These are phyloP conservation scores for Abrus precatorius DNA, from an alignment of 306 rosid species.

Conservation along the genomic window DNA sequence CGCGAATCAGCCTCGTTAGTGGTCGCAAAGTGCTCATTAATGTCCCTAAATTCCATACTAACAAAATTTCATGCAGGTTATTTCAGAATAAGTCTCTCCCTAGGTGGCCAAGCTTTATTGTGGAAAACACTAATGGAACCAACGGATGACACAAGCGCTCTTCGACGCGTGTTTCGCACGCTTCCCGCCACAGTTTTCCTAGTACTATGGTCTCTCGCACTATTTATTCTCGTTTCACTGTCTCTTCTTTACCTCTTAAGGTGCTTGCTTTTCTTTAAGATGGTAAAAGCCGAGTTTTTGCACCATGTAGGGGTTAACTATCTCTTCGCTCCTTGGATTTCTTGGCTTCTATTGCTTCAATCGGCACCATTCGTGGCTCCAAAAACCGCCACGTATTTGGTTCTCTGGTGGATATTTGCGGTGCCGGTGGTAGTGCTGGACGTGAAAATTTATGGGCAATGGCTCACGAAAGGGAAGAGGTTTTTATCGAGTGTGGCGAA, in stretches of 20 bases:
- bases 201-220: slow-evolving; percentile 57
- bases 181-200: slow-evolving; percentile 51
- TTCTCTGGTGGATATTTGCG: slow-evolving; percentile 62
- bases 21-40: slow-evolving; percentile 35
- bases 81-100: slow-evolving; percentile 72
- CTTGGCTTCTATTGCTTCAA: slow-evolving; percentile 67
- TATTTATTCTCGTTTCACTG: slow-evolving; percentile 49
- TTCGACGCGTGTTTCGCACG: slow-evolving; percentile 29
- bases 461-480: slow-evolving; percentile 71
- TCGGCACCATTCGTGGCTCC: slow-evolving; percentile 60
- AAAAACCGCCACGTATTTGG: slow-evolving; percentile 7
- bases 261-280: slow-evolving; percentile 61
- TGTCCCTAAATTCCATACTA: slow-evolving; percentile 48
- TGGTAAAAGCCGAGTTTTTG: slow-evolving; percentile 69
- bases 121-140: slow-evolving; percentile 58
- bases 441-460: slow-evolving; percentile 73
- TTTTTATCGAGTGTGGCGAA: slow-evolving; percentile 61
- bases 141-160: slow-evolving; percentile 29
- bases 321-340: slow-evolving; percentile 71
- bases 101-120: slow-evolving; percentile 67
- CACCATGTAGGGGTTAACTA: slow-evolving; percentile 73
- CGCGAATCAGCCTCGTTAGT: slow-evolving; percentile 24
- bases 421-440: slow-evolving; percentile 65
- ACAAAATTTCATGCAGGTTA: slow-evolving; percentile 71
- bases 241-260: slow-evolving; percentile 63